Conservation (phyloP, 1,284 basidiomycete species). For the Rhizoctonia solani region DNA sequence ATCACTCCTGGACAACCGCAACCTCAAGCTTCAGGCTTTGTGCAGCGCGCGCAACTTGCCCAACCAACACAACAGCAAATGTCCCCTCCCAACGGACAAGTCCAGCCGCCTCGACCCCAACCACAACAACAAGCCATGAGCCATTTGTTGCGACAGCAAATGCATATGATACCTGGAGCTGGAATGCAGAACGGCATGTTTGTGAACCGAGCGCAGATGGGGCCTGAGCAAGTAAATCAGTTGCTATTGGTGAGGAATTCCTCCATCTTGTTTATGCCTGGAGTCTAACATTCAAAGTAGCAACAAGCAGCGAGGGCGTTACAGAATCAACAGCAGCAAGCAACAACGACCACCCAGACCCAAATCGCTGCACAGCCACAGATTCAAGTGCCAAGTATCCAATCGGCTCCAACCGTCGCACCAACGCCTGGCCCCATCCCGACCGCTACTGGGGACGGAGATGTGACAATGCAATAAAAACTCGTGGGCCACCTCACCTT, state of each 20-base stretch:
- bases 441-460: no score
- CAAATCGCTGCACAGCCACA: not conserved
- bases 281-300: constrained; percentile 7
- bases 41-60: no score
- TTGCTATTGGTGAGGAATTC: constrained; percentile 14
- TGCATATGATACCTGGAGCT: constrained; percentile 24
- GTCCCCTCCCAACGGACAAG: constrained; percentile 20
- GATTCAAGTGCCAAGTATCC: constrained; percentile 14
- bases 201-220: constrained; percentile 20
- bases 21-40: no score
- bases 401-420: not conserved
- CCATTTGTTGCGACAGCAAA: no score
- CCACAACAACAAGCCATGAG: no score
- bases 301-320: constrained; percentile 22
- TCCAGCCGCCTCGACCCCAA: not conserved
- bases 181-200: not conserved
- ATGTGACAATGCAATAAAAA: constrained; percentile 29
- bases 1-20: no score
- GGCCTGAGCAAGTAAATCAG: constrained; percentile 27
- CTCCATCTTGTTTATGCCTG: no score
- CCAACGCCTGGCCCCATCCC: no score
- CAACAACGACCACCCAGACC: not conserved
- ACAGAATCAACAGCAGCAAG: constrained; percentile 21
- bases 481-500: no score
- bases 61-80: no score